Conservation (phyloP, 805 yeast genomes). For the Yarrowia sp. region DNA sequence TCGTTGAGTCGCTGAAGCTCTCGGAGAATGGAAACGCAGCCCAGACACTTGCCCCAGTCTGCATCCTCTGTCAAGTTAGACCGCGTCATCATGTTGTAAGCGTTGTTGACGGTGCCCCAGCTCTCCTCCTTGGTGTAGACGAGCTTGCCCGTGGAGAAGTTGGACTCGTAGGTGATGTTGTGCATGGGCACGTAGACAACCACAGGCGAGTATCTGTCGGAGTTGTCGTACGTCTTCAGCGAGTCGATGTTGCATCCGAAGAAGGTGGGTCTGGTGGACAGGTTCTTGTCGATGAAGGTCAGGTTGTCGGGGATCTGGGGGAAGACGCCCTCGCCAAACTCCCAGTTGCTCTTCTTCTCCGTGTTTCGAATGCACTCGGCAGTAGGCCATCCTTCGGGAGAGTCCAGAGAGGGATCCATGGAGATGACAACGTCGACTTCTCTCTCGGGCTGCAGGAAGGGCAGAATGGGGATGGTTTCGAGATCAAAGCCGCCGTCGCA, state of each 20-base stretch:
- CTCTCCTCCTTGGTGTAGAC: constrained; percentile 59
- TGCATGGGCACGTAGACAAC: constrained; percentile 65
- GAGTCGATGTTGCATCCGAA: constrained; percentile 73
- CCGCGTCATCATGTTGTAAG: constrained; percentile 66
- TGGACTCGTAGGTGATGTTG: constrained; percentile 65
- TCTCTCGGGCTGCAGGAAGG: constrained; percentile 59
- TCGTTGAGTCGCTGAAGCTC: constrained; percentile 60
- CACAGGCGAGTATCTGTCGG: constrained; percentile 51
- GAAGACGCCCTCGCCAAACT: constrained; percentile 48
- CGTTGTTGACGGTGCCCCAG: constrained; percentile 63
- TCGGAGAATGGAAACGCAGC: constrained; percentile 80
- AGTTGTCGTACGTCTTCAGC: constrained; percentile 53
- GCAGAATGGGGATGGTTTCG: constrained; percentile 61
- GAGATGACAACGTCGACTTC: constrained; percentile 62
- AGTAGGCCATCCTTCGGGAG: constrained; percentile 59
- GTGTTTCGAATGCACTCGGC: constrained; percentile 60
- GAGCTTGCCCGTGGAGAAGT: constrained; percentile 71
- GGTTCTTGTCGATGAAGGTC: constrained; percentile 60
- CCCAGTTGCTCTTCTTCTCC: constrained; percentile 54
- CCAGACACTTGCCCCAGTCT: constrained; percentile 71
- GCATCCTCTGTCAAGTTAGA: constrained; percentile 63
- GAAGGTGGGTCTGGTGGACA: constrained; percentile 58
- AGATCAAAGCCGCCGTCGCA: constrained; percentile 73
- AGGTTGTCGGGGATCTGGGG: constrained; percentile 47
- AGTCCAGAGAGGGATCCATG: constrained; percentile 66